phyloP scores from a whole-genome alignment of 2,329 filamentous ascomycete genomes.

The Exophiala lecanii-corni region DNA sequence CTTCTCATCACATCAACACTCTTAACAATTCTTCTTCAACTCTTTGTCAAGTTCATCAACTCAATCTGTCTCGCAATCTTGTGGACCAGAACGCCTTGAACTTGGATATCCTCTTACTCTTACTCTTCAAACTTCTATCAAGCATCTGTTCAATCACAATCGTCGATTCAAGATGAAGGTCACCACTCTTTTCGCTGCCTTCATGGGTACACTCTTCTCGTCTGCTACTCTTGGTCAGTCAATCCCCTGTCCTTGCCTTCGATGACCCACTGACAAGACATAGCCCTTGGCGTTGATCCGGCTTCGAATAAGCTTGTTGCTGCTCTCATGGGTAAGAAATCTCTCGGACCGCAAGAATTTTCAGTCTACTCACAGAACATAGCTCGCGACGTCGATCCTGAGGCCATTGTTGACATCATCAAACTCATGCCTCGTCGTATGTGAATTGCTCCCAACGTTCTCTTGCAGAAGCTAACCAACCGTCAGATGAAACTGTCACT shows the following conservation, averaged over 20 bases:
- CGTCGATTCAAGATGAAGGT: constrained; percentile 27
- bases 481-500: constrained; percentile 9
- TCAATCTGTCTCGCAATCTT: constrained; percentile 17
- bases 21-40: constrained; percentile 10
- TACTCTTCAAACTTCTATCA: constrained; percentile 21
- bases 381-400: constrained; percentile 14
- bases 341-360: background rate
- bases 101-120: constrained; percentile 24
- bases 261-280: constrained; percentile 8
- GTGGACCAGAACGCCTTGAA: constrained; percentile 22
- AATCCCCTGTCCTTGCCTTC: background rate
- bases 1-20: constrained; percentile 10
- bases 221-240: constrained; percentile 15
- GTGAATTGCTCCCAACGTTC: constrained; percentile 5
- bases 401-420: constrained; percentile 16
- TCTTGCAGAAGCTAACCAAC: constrained; percentile 11
- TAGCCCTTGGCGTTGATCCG: constrained; percentile 7
- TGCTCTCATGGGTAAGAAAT: constrained; percentile 14
- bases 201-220: constrained; percentile 9
- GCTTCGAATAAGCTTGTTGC: constrained; percentile 8
- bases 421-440: constrained; percentile 22
- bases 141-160: constrained; percentile 8
- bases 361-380: constrained; percentile 4
- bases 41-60: constrained; percentile 12
- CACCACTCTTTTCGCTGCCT: constrained; percentile 9